phyloP scores from a whole-genome alignment of 73 alveolate species.

The Uronychia setigera region DNA sequence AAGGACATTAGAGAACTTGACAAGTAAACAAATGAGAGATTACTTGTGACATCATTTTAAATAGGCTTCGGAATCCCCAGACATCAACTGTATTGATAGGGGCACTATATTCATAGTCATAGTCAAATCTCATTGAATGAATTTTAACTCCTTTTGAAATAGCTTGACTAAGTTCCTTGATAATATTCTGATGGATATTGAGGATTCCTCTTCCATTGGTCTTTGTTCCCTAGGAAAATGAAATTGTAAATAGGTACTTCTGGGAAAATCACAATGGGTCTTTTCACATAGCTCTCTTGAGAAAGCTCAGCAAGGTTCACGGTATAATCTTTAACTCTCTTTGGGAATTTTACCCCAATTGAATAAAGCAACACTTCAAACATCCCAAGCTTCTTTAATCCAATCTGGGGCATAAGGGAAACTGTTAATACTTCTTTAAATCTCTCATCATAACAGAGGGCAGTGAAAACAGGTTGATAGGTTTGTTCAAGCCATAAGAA shows the following conservation, averaged over 20 bases:
- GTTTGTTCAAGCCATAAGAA: slow-evolving; percentile 30
- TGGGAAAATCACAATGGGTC: slow-evolving; percentile 56
- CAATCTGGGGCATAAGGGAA: slow-evolving; percentile 18
- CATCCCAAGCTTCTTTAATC: slow-evolving; percentile 17
- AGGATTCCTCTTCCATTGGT: slow-evolving; percentile 60
- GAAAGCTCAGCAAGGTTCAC: slow-evolving; percentile 3
- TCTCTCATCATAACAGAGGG: neutral
- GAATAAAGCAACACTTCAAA: slow-evolving; percentile 18
- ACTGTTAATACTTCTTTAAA: neutral
- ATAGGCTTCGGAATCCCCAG: slow-evolving; percentile 20
- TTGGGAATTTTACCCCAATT: slow-evolving; percentile 47
- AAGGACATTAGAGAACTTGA: slow-evolving; percentile 14
- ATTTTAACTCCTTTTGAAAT: neutral
- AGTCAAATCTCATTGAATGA: slow-evolving; percentile 43
- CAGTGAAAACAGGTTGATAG: slow-evolving; percentile 37
- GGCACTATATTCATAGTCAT: slow-evolving; percentile 17
- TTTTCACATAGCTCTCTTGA: slow-evolving; percentile 1
- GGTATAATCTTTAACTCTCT: slow-evolving; percentile 14
- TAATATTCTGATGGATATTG: slow-evolving; percentile 14
- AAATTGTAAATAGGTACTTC: slow-evolving; percentile 21
- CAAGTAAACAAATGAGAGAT: neutral
- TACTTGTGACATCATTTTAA: slow-evolving; percentile 27
- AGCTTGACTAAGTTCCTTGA: slow-evolving; percentile 6
- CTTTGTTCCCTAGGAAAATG: slow-evolving; percentile 21
- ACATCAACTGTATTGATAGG: slow-evolving; percentile 50